phyloP scores from a whole-genome alignment of 2,329 filamentous ascomycete species.

The Thelonectria discophora region DNA sequence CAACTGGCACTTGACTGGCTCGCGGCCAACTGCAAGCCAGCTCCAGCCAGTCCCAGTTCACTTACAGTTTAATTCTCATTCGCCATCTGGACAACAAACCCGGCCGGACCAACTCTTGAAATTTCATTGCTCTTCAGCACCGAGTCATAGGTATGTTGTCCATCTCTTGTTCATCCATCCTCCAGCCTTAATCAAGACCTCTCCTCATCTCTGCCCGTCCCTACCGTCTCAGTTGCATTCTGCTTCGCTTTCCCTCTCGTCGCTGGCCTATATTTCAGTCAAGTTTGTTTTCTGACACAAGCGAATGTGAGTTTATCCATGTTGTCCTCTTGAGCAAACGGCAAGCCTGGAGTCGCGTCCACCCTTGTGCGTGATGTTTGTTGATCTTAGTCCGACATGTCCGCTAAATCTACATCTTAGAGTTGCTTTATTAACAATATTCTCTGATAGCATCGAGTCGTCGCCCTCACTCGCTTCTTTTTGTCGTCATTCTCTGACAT shows the following conservation, averaged over 20 bases:
- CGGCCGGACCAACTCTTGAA: background rate
- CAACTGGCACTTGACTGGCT: background rate
- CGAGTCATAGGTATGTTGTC: background rate
- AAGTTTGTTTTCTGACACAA: background rate
- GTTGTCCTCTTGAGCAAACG: background rate
- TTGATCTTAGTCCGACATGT: background rate
- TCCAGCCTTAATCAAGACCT: background rate
- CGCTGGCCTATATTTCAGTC: background rate
- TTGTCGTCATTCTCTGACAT: background rate
- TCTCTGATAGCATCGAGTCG: background rate
- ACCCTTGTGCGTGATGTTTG: slow-evolving; percentile 1
- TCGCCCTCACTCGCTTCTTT: background rate
- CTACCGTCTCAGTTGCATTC: background rate
- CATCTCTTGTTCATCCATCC: background rate
- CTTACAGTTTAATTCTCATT: background rate
- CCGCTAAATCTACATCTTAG: background rate
- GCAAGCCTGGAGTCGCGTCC: background rate
- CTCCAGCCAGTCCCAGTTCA: slow-evolving; percentile 2
- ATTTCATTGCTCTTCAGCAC: background rate
- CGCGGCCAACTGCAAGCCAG: slow-evolving; percentile 14
- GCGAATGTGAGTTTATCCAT: background rate
- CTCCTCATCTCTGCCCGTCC: background rate
- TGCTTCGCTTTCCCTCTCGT: background rate
- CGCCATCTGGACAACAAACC: background rate
- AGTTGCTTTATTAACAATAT: background rate